phyloP scores from a whole-genome alignment of 2,329 filamentous ascomycete genomes.

The Trichoderma harzianum region DNA sequence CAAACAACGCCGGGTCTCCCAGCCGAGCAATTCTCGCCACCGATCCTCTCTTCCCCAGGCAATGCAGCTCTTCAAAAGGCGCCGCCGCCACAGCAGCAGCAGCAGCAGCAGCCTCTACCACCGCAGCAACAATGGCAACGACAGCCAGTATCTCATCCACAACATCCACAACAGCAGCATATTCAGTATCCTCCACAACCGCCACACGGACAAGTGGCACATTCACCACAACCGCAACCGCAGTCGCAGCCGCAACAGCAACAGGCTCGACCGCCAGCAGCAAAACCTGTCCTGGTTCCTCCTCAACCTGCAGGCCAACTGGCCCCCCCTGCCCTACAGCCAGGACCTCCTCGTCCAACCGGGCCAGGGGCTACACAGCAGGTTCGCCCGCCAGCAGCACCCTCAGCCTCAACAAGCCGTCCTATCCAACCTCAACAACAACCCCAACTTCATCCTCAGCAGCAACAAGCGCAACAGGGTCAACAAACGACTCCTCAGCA shows the following conservation, averaged over 20 bases:
- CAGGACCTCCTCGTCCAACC: constrained; percentile 30
- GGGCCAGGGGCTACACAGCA: constrained; percentile 27
- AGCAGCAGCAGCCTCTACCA: constrained; percentile 23
- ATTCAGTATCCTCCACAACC: constrained; percentile 23
- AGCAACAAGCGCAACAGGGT: constrained; percentile 12
- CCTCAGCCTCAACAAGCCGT: constrained; percentile 34
- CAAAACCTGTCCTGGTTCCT: constrained; percentile 33
- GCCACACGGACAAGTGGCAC: constrained; percentile 19
- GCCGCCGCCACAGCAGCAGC: constrained; percentile 23
- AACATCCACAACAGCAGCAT: constrained; percentile 22
- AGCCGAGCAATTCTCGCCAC: constrained; percentile 26
- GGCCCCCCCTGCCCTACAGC: constrained; percentile 33
- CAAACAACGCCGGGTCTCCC: constrained; percentile 26
- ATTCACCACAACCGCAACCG: constrained; percentile 21
- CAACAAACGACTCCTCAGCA: background rate
- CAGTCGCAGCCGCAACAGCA: constrained; percentile 12
- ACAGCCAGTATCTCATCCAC: constrained; percentile 24
- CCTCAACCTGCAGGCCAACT: constrained; percentile 37
- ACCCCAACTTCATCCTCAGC: constrained; percentile 21
- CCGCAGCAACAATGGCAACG: constrained; percentile 18
- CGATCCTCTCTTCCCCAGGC: constrained; percentile 23
- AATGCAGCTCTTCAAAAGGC: constrained; percentile 25
- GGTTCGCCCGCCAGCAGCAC: constrained; percentile 31
- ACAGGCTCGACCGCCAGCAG: constrained; percentile 24
- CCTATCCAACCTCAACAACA: constrained; percentile 32